phyloP scores from a whole-genome alignment of 345 rosid genomes.

The Ricinus communis region DNA sequence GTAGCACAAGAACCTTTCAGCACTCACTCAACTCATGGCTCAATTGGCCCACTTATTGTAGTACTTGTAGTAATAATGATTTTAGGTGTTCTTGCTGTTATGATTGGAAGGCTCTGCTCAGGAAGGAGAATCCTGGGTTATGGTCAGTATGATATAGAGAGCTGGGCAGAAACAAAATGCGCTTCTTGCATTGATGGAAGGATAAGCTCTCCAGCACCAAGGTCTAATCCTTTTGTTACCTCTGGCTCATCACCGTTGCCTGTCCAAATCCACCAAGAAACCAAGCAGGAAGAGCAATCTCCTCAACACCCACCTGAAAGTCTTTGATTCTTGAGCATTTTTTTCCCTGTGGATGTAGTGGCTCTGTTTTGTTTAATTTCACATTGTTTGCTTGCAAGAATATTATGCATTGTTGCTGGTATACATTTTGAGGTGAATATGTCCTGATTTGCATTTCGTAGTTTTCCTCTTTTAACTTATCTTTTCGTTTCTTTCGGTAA shows the following conservation, averaged over 20 bases:
- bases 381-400: not conserved
- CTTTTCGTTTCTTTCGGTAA: not conserved
- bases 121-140: constrained; percentile 61
- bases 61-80: constrained; percentile 49
- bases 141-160: constrained; percentile 64
- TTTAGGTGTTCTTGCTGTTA: constrained; percentile 44
- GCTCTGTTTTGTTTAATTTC: not conserved
- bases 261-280: constrained; percentile 33
- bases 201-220: constrained; percentile 36
- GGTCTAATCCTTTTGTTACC: constrained; percentile 11
- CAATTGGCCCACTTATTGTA: constrained; percentile 54
- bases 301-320: constrained; percentile 24
- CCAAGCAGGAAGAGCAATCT: constrained; percentile 32
- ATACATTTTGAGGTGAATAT: not conserved
- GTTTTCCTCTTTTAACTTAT: no score
- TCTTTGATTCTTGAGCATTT: constrained; percentile 12
- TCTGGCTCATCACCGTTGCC: constrained; percentile 20
- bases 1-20: constrained; percentile 32
- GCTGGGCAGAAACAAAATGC: constrained; percentile 67
- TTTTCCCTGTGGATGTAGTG: not conserved
- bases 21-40: constrained; percentile 32
- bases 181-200: constrained; percentile 78
- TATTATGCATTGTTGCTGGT: not conserved
- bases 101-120: constrained; percentile 72
- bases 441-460: not conserved